Base-by-base conservation (phyloP, 169 alveolate genomes). In the Cryptosporidium parvum region DNA sequence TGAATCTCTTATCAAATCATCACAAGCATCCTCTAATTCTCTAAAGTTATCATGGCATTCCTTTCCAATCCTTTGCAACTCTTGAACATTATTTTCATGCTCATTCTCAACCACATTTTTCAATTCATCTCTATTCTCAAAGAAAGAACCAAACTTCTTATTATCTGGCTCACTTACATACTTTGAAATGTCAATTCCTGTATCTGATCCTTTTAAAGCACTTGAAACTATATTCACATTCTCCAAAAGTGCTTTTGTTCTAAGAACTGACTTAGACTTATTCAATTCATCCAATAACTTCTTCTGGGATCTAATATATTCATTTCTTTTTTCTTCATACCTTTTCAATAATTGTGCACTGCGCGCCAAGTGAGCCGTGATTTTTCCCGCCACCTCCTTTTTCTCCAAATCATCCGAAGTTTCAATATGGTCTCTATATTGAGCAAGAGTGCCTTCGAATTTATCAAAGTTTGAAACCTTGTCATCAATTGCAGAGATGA, bases 321-420 rank as follows among this genome's bases (percentile, higher is more conserved):
- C 59, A 21, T 73, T 26, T 33, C 86, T 73, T 9, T 58, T 26
- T n/a, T 35, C 44, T 21, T 73, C 86, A 37, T 73, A 73, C 16
- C 56, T 44, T 33, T 73, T 73, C 52, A 73, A 26, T 51, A 45
- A 52, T 26, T 21, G 4, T 7, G 42, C 9, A 14, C 23, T 48
- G 44, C 44, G 51, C 31, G 52, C 45, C 33, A 70, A 9, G 10
- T 12, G 23, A 0, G 16, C 26, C n/a, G 42, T 26, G 9, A 70
- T n/a, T 9, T 51, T 31, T 21, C 35, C 85, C 37, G 68, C 45
- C 69, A 48, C 3, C 0, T 44, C 44, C 9, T 69, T 29, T 42
- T 58, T 42, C 26, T 31, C 10, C 29, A 0, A 5, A 23, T 26
- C 29, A 18, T 16, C 12, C 0, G 56, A 35, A 33, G 23, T 5